Percentiles rank a stretch among this genome's conserved stretches.
phyloP scores from a whole-genome alignment of 2,329 filamentous ascomycete species.

The Ceratocystis papillata region DNA sequence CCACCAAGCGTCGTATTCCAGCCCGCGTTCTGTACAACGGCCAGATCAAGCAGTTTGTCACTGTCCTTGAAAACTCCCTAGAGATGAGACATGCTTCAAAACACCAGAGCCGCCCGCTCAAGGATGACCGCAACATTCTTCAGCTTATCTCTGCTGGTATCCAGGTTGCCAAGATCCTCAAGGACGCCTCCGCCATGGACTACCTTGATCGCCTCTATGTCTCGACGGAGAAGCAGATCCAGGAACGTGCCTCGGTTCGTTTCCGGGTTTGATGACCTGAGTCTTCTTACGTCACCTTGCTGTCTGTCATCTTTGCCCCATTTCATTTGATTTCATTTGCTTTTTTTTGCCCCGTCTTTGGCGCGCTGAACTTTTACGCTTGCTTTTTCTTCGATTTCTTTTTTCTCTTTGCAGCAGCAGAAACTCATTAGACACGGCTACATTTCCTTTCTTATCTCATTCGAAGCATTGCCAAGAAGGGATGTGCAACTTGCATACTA shows the following conservation, averaged over 20 bases:
- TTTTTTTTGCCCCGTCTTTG: conserved; percentile 8
- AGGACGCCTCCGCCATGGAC: conserved; percentile 73
- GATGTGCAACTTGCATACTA: background rate
- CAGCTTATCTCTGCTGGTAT: conserved; percentile 79
- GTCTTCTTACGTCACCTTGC: conserved; percentile 8
- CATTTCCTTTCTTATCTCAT: conserved; percentile 5
- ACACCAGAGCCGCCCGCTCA: conserved; percentile 69
- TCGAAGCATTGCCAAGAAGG: background rate
- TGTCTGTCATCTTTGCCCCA: conserved; percentile 8
- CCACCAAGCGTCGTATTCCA: conserved; percentile 76
- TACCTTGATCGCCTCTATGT: conserved; percentile 72
- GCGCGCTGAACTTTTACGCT: conserved; percentile 1
- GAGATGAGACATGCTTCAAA: conserved; percentile 81
- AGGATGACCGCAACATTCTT: conserved; percentile 80
- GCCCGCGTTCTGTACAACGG: conserved; percentile 76
- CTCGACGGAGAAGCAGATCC: conserved; percentile 68
- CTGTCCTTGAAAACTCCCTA: conserved; percentile 75
- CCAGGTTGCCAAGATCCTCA: conserved; percentile 77
- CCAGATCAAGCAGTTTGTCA: conserved; percentile 85
- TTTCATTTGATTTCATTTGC: conserved; percentile 8
- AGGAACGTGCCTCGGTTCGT: conserved; percentile 46
- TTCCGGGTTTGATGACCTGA: conserved; percentile 32
- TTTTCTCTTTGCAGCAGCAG: conserved; percentile 16
- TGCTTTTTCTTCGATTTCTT: conserved; percentile 19
- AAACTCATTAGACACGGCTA: conserved; percentile 17